Percentiles rank a stretch among this genome's conserved stretches.
Evolutionary conservation across 495 filamentous ascomycete species (phyloP).

Genomic region (Parathielavia hyrcaniae): DNA sequence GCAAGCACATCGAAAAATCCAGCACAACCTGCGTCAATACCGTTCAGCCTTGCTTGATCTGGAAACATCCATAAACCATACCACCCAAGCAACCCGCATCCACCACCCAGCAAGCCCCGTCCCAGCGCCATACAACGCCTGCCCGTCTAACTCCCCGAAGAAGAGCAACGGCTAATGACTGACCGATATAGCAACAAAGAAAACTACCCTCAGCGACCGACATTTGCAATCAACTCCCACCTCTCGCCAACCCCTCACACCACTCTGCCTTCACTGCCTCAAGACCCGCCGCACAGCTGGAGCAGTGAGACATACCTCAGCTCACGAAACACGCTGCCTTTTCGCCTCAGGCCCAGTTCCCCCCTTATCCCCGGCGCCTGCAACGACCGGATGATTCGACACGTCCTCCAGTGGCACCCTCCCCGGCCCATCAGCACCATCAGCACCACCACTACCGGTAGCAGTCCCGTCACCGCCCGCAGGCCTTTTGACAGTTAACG

Average conservation of each 20-base stretch:
- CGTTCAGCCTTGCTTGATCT: slow-evolving; percentile 2
- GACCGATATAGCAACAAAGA: background rate
- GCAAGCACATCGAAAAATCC: no score
- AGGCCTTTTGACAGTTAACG: slow-evolving; percentile 52
- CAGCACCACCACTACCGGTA: background rate
- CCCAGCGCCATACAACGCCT: slow-evolving; percentile 3
- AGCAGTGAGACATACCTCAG: background rate
- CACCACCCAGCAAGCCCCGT: background rate
- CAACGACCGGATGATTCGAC: slow-evolving; percentile 30
- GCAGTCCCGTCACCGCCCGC: background rate
- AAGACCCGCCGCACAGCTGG: no score
- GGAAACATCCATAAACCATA: background rate
- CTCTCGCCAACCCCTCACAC: background rate
- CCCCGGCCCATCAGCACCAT: background rate
- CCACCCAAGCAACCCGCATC: background rate
- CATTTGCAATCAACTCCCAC: background rate
- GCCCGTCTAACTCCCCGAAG: background rate
- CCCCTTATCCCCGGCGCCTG: background rate
- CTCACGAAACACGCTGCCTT: slow-evolving; percentile 38
- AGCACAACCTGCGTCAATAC: no score
- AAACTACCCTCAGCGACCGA: background rate
- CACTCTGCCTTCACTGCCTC: no score
- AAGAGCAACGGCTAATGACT: background rate
- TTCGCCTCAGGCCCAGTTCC: slow-evolving; percentile 32
- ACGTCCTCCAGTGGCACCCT: slow-evolving; percentile 39